Evolutionary conservation across 75 land plant species (phyloP).

Genomic region (Pinus tabuliformis): DNA sequence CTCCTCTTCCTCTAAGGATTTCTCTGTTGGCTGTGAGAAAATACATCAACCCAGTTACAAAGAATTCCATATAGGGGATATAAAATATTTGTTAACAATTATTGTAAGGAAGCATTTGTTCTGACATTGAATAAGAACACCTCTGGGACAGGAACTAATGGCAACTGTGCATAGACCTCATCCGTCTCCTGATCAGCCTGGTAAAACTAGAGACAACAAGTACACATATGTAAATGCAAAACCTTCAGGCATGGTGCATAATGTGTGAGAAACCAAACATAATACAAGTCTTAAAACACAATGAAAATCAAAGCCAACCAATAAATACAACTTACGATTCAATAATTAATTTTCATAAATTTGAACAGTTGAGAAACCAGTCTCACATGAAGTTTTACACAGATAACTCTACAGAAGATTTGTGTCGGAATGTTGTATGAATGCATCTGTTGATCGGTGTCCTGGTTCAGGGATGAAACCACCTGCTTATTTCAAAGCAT

Average conservation of each 20-base stretch:
- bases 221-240: background rate
- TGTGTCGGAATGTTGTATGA: too few relatives aligned
- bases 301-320: background rate
- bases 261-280: background rate
- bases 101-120: background rate
- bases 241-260: background rate
- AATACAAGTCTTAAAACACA: background rate
- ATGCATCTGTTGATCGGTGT: too few relatives aligned
- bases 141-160: conserved; percentile 30
- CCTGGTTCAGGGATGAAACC: background rate
- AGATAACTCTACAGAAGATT: conserved; percentile 13
- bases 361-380: background rate
- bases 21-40: conserved; percentile 4
- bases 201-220: background rate
- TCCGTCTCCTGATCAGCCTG: conserved; percentile 52
- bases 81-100: background rate
- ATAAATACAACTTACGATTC: background rate
- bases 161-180: conserved; percentile 44
- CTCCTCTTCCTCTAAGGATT: background rate
- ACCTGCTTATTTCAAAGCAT: conserved; percentile 18
- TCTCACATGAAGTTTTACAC: conserved; percentile 23
- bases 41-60: background rate
- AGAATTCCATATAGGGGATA: background rate
- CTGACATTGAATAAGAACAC: conserved; percentile 10
- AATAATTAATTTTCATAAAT: background rate